phyloP scores from a whole-genome alignment of 169 alveolate genomes.

The Theileria orientalis region DNA sequence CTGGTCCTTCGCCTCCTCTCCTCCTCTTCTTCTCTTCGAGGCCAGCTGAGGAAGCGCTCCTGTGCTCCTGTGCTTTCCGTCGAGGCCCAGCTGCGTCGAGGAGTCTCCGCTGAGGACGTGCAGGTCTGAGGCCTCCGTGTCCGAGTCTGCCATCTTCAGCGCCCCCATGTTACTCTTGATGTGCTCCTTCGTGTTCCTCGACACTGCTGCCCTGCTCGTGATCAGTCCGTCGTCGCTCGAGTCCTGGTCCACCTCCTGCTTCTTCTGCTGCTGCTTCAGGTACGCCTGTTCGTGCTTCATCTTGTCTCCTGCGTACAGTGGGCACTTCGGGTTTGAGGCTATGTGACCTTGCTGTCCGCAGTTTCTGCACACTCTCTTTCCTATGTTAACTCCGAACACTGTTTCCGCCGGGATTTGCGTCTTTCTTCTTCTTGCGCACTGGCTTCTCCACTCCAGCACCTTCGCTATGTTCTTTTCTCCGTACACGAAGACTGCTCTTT shows the following conservation, averaged over 20 bases:
- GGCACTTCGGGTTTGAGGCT: slow-evolving; percentile 83
- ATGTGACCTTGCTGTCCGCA: slow-evolving; percentile 87
- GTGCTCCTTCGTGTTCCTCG: slow-evolving; percentile 24
- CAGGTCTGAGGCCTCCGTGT: neutral
- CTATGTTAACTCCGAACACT: neutral
- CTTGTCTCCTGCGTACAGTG: slow-evolving; percentile 68
- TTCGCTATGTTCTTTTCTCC: slow-evolving; percentile 80
- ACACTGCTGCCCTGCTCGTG: slow-evolving; percentile 37
- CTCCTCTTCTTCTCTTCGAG: neutral
- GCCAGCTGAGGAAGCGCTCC: no score
- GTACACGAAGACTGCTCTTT: slow-evolving; percentile 78
- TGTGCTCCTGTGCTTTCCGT: neutral
- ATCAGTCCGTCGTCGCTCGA: slow-evolving; percentile 55
- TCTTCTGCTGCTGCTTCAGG: slow-evolving; percentile 32
- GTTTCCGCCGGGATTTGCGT: slow-evolving; percentile 15
- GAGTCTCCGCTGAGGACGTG: neutral
- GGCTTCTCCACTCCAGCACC: slow-evolving; percentile 76
- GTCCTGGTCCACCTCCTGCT: slow-evolving; percentile 19
- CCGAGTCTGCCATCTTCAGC: neutral
- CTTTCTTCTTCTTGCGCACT: slow-evolving; percentile 63
- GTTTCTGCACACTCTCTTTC: slow-evolving; percentile 77
- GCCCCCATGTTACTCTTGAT: neutral
- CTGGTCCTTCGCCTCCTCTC: neutral
- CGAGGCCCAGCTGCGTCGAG: neutral
- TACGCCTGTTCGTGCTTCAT: slow-evolving; percentile 35